A percentile compares a stretch with the other conserved stretches of the same genome.
Conservation (phyloP, 257 asterid genomes). For the Solanum pennellii region DNA sequence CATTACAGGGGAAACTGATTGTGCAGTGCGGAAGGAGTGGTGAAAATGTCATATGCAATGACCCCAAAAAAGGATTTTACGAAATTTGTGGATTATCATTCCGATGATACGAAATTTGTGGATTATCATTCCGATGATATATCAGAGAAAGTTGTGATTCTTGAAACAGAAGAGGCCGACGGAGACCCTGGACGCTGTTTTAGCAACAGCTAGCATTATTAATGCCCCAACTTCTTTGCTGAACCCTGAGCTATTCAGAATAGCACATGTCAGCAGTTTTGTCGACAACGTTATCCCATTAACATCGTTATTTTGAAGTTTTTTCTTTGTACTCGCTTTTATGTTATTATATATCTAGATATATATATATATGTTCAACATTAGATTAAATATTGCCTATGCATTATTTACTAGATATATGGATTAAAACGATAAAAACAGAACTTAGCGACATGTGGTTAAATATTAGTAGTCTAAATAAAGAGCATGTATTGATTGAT, state of each 20-base stretch:
- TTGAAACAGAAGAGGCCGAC: neutral
- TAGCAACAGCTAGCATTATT: neutral
- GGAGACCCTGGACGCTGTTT: neutral
- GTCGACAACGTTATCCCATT: neutral
- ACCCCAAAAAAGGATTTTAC: neutral
- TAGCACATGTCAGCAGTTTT: neutral
- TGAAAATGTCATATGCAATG: neutral
- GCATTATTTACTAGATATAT: neutral
- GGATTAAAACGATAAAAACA: no score
- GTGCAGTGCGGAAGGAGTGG: neutral
- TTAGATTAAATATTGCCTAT: no score
- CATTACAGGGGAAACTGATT: neutral
- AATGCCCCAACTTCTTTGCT: neutral
- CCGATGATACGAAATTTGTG: neutral
- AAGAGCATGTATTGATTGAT: no score
- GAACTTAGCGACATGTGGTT: no score
- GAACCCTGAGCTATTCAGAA: accelerated
- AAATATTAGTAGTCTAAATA: no score
- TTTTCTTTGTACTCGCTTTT: no score
- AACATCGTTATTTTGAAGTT: neutral
- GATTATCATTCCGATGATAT: neutral
- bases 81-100: neutral
- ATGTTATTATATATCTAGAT: neutral
- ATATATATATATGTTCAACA: no score
- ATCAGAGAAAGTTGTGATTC: neutral